Percentiles rank a stretch among this genome's conserved stretches.
phyloP scores from a whole-genome alignment of 2,329 filamentous ascomycete species.

The Hymenoscyphus scutula region DNA sequence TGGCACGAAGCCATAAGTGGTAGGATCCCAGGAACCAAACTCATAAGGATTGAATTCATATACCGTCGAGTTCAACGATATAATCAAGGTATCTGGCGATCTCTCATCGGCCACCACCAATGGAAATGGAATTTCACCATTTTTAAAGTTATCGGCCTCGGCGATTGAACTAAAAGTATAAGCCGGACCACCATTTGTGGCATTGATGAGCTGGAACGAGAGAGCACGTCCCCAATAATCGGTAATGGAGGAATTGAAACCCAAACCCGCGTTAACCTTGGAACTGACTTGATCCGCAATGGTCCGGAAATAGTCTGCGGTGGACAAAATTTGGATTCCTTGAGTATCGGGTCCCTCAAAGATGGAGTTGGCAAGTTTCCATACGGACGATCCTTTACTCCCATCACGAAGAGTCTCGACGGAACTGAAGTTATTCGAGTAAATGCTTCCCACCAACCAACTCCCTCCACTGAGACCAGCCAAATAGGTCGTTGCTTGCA shows the following conservation, averaged over 20 bases:
- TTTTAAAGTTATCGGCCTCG: slow-evolving; percentile 57
- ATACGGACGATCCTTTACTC: slow-evolving; percentile 45
- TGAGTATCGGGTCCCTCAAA: slow-evolving; percentile 53
- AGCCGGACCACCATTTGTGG: slow-evolving; percentile 66
- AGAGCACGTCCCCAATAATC: slow-evolving; percentile 88
- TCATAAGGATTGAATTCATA: slow-evolving; percentile 80
- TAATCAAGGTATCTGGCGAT: slow-evolving; percentile 55
- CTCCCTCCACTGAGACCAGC: slow-evolving; percentile 78
- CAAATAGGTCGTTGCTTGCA: slow-evolving; percentile 80
- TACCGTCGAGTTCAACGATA: slow-evolving; percentile 71
- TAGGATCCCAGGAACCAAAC: slow-evolving; percentile 74
- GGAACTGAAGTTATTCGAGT: slow-evolving; percentile 73
- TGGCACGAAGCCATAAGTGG: slow-evolving; percentile 68
- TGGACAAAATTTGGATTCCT: slow-evolving; percentile 52
- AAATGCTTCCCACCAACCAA: slow-evolving; percentile 83
- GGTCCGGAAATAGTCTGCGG: slow-evolving; percentile 60
- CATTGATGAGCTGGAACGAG: slow-evolving; percentile 82
- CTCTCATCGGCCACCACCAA: slow-evolving; percentile 70
- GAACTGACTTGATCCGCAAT: slow-evolving; percentile 55
- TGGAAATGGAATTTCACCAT: slow-evolving; percentile 67
- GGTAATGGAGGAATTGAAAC: slow-evolving; percentile 70
- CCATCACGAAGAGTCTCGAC: slow-evolving; percentile 55
- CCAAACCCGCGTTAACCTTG: slow-evolving; percentile 64
- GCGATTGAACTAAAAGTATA: slow-evolving; percentile 84
- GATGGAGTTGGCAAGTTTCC: slow-evolving; percentile 63